phyloP scores from a whole-genome alignment of 2,329 filamentous ascomycete genomes.

The Ophiocordyceps camponoti-leonardi region DNA sequence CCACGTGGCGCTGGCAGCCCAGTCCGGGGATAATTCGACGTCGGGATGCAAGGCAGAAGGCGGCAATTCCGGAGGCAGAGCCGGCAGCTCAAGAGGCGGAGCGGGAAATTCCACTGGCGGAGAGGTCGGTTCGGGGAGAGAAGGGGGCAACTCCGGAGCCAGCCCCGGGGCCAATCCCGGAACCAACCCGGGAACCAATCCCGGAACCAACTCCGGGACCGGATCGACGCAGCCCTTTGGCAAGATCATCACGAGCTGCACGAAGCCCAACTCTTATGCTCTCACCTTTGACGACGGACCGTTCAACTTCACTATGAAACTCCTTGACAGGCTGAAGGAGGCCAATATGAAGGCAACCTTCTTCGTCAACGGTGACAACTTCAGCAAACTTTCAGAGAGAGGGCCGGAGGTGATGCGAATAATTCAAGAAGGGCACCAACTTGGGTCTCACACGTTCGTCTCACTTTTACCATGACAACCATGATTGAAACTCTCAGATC shows the following conservation, averaged over 20 bases:
- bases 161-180: too few species aligned
- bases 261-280: slow-evolving; percentile 11
- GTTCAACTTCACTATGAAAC: slow-evolving; percentile 13
- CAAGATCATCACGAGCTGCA: slow-evolving; percentile 8
- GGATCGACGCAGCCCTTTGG: slow-evolving; percentile 1
- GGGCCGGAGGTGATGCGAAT: slow-evolving; percentile 16
- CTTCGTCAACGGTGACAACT: slow-evolving; percentile 9
- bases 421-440: slow-evolving; percentile 31
- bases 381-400: slow-evolving; percentile 4
- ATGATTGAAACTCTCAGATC: too few species aligned
- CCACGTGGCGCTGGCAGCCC: too few species aligned
- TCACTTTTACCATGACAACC: too few species aligned
- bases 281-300: slow-evolving; percentile 24
- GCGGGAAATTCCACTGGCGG: too few species aligned
- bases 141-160: too few species aligned
- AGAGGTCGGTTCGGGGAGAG: too few species aligned
- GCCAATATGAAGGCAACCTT: slow-evolving; percentile 12
- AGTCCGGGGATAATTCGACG: too few species aligned
- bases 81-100: too few species aligned
- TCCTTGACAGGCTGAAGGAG: slow-evolving; percentile 13
- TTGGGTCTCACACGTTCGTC: slow-evolving; percentile 28
- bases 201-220: neutral
- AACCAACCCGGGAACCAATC: too few species aligned
- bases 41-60: too few species aligned
- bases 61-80: too few species aligned